Base-by-base conservation (phyloP, 106 monocot species). In the Posidonia australis region DNA sequence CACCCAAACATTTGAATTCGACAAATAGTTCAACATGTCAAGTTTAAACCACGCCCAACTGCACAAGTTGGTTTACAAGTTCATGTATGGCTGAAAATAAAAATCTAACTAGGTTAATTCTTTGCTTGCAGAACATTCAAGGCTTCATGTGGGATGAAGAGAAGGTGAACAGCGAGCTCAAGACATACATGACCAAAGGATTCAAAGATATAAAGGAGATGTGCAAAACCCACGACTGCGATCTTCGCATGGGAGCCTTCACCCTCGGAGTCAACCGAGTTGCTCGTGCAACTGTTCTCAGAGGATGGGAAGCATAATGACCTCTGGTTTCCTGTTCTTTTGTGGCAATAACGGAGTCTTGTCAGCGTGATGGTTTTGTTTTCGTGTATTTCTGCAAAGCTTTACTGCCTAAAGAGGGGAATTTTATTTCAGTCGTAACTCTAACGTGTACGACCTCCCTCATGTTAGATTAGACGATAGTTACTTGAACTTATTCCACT, bases 221-320 rank as follows among this genome's bases (percentile, higher is more conserved):
- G 93, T 93, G 93, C 75, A 78, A 67, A 63, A 73, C 79, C 75
- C 89, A 86, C 67, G 48, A 76, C 65, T 89, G 93, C 10, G 89
- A 89, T 67, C 88, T 93, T 26, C 85, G 93, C 62, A 93, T 93
- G 93, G 93, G 93, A 44, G 93, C 93, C 55, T 89, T 93, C 67
- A 83, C 89, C 19, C 83, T 93, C 9, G 93, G 89, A 27, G 86
- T 93, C 53, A 86, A 89, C 66, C 89, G 93, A 22, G 93, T 89
- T 7, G 93, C 93, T 3, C 82, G 83, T 18, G 88, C 93, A 21
- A 89, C 93, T 18, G 76, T 93, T n/a, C 83, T 93, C 46, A 66
- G 93, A 69, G 93, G 93, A 45, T 93, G 93, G 89, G 89, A 76
- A 58, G 89, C 86, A 30, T 92, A 48, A 78, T n/a, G n/a, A n/a